Percentiles rank a stretch among this genome's conserved stretches.
phyloP scores from a whole-genome alignment of 2,329 filamentous ascomycete species.

The Arthrobotrys megalospora region DNA sequence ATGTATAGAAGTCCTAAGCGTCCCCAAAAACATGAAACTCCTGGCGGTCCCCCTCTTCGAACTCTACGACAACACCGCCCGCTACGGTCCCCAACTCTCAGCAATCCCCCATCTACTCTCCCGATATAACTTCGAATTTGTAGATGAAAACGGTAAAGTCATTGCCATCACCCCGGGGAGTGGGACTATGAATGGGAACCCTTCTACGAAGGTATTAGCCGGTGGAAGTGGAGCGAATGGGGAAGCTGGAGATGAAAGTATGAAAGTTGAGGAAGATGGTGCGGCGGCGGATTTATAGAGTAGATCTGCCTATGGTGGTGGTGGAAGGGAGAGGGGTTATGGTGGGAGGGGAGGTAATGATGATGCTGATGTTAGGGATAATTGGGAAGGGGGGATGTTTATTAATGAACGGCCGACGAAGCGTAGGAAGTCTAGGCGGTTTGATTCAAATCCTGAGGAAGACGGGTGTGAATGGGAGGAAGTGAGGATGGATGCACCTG shows the following conservation, averaged over 20 bases:
- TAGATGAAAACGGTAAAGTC: constrained; percentile 91
- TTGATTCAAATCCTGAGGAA: neutral
- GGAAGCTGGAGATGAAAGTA: constrained; percentile 47
- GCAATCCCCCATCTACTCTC: constrained; percentile 96
- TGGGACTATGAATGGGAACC: constrained; percentile 20
- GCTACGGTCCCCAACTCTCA: constrained; percentile 95
- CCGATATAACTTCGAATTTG: constrained; percentile 96
- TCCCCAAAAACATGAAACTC: constrained; percentile 99
- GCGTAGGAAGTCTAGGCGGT: neutral
- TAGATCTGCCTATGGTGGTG: constrained; percentile 14
- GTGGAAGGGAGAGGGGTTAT: neutral
- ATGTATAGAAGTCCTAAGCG: constrained; percentile 94
- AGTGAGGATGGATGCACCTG: constrained; percentile 23
- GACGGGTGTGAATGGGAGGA: constrained; percentile 38
- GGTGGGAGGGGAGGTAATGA: neutral
- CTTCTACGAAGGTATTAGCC: constrained; percentile 47
- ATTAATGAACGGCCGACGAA: constrained; percentile 7
- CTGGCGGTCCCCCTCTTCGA: constrained; percentile 97
- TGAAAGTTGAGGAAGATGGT: constrained; percentile 59
- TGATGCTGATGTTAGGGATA: neutral
- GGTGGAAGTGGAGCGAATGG: constrained; percentile 37
- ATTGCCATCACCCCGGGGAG: constrained; percentile 86
- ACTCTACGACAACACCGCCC: constrained; percentile 94
- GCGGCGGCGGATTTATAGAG: constrained; percentile 55
- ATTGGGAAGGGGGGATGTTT: constrained; percentile 5